Evolutionary conservation across 2,329 filamentous ascomycete genomes (phyloP), one percentile per base, ranked within the genome.

Genomic region (Lecanicillium sp.): DNA sequence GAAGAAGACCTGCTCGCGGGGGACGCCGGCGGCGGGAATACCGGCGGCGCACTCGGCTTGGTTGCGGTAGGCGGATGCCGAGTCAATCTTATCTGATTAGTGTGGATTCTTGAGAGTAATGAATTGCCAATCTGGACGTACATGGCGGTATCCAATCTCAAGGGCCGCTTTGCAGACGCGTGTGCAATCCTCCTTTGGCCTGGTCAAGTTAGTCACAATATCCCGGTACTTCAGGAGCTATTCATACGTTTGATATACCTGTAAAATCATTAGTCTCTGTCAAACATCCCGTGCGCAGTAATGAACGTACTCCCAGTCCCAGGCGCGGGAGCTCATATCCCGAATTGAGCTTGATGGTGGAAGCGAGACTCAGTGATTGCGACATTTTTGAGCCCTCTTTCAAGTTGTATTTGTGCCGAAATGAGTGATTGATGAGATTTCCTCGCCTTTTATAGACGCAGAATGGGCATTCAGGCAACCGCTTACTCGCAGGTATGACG

Each of bases 201-300:
- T 68, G 26, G 6, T 38, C 15, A 27, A 21, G 32, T 41, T 48
- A 19, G 17, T 39, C n/a, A 51, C 38, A 57, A 48, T 49, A 36
- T 46, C 21, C 4, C 54, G 21, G 20, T 27, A 3, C 30, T 8
- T 12, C 9, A 42, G 15, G 14, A 10, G 20, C 5, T 4, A 54
- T 67, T 68, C 56, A 15, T 45, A 78, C 75, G 69, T 74, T 64
- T 77, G 68, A 58, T 74, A 78, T 50, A 78, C 69, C 75, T 79
- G 54, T 3, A 23, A 6, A 32, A 4, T 23, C 5, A 14, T 45
- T 15, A 26, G 49, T 55, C 21, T 17, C 11, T 19, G 41, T 54
- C 23, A 55, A 17, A 15, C 5, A 14, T 33, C 24, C 20, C n/a
- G 20, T 17, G 20, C 3, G 11, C 5, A 14, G 3, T 2, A 30